Evolutionary conservation across 2,329 filamentous ascomycete species (phyloP).

Genomic region (Cylindrodendrum hubeiense): DNA sequence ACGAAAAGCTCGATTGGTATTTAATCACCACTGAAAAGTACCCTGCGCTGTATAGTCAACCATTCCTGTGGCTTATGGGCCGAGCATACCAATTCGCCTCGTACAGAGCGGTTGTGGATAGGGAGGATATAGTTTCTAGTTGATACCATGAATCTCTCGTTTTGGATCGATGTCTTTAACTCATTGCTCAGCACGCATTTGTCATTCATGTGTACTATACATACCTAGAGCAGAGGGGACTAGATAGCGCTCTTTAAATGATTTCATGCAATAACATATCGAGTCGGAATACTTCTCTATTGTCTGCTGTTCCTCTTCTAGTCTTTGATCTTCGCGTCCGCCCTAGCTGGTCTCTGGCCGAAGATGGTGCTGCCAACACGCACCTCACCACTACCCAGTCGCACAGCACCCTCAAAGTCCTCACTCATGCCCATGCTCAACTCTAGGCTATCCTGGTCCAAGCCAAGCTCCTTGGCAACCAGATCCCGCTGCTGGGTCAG

Average conservation of each 20-base stretch:
- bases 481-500: constrained; percentile 78
- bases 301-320: constrained; percentile 5
- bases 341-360: constrained; percentile 82
- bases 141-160: constrained; percentile 41
- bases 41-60: constrained; percentile 28
- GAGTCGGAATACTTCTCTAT: not conserved
- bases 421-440: constrained; percentile 99
- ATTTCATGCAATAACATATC: not conserved
- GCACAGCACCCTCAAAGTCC: constrained; percentile 92
- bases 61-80: constrained; percentile 24
- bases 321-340: constrained; percentile 77
- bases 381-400: constrained; percentile 88
- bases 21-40: constrained; percentile 36
- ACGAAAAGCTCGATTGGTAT: constrained; percentile 38
- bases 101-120: constrained; percentile 32
- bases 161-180: constrained; percentile 33
- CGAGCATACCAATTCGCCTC: constrained; percentile 21
- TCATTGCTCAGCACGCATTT: constrained; percentile 13
- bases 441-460: constrained; percentile 73
- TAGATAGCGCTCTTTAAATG: not conserved
- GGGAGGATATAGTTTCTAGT: constrained; percentile 40
- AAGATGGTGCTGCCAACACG: constrained; percentile 96
- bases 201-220: not conserved
- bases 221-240: not conserved
- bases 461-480: constrained; percentile 66